Evolutionary conservation across 2,329 filamentous ascomycete species (phyloP).

Genomic region (Hawksworthiomyces lignivorus): DNA sequence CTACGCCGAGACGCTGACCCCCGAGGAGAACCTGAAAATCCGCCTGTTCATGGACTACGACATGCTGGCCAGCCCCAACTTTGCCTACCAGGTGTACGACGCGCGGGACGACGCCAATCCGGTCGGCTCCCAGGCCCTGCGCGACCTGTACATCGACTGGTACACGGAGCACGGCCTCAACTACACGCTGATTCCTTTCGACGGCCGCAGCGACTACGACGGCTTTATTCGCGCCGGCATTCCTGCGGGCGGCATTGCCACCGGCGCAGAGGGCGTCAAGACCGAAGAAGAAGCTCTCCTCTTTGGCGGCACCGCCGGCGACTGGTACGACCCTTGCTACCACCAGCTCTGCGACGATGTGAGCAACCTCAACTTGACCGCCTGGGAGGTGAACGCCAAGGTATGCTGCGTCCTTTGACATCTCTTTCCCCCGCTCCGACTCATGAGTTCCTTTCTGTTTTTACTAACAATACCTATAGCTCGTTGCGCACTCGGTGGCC

Average conservation of each 20-base stretch:
- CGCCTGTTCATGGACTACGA: slow-evolving; percentile 64
- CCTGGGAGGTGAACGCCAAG: slow-evolving; percentile 55
- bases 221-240: slow-evolving; percentile 68
- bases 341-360: slow-evolving; percentile 56
- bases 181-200: slow-evolving; percentile 66
- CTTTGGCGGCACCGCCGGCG: slow-evolving; percentile 64
- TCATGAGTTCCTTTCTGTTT: not conserved
- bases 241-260: slow-evolving; percentile 67
- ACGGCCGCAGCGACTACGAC: slow-evolving; percentile 73
- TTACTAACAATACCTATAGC: slow-evolving; percentile 24
- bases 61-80: slow-evolving; percentile 62
- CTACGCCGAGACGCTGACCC: slow-evolving; percentile 48
- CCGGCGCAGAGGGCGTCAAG: slow-evolving; percentile 71
- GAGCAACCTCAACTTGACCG: slow-evolving; percentile 49
- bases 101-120: slow-evolving; percentile 66
- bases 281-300: slow-evolving; percentile 54
- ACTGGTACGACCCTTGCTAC: slow-evolving; percentile 53
- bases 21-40: slow-evolving; percentile 54
- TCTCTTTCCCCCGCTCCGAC: not conserved
- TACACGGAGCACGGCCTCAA: slow-evolving; percentile 55
- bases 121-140: slow-evolving; percentile 60
- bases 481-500: slow-evolving; percentile 66
- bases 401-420: slow-evolving; percentile 21
- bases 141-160: slow-evolving; percentile 60
- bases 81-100: slow-evolving; percentile 61